A percentile compares a stretch with the other conserved stretches of the same genome.
Evolutionary conservation across 2,329 filamentous ascomycete species (phyloP).

Genomic region (Beauveria sp.): DNA sequence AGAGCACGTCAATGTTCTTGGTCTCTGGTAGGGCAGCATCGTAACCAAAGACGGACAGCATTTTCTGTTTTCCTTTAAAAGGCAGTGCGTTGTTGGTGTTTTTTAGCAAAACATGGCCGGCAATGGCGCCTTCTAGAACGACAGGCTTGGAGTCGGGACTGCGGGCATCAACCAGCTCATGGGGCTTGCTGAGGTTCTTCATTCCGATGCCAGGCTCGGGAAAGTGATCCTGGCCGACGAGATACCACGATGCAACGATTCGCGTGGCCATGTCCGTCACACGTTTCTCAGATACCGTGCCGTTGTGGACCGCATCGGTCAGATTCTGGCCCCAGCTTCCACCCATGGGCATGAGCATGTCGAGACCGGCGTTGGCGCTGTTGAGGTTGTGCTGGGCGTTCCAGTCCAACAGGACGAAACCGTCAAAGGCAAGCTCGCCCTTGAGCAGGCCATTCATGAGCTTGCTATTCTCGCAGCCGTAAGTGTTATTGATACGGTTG

Average conservation of each 20-base stretch:
- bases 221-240: slow-evolving; percentile 41
- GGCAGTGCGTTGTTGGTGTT: slow-evolving; percentile 59
- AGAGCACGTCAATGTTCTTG: slow-evolving; percentile 39
- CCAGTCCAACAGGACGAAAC: slow-evolving; percentile 65
- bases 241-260: slow-evolving; percentile 55
- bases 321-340: slow-evolving; percentile 59
- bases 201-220: slow-evolving; percentile 42
- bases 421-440: slow-evolving; percentile 55
- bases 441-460: slow-evolving; percentile 62
- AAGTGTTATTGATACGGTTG: slow-evolving; percentile 64
- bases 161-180: slow-evolving; percentile 41
- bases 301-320: slow-evolving; percentile 67
- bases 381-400: slow-evolving; percentile 53
- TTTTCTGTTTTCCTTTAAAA: slow-evolving; percentile 44
- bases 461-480: slow-evolving; percentile 66
- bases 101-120: slow-evolving; percentile 69
- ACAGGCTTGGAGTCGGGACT: slow-evolving; percentile 34
- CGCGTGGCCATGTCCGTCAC: slow-evolving; percentile 73
- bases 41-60: slow-evolving; percentile 54
- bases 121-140: slow-evolving; percentile 46
- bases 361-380: slow-evolving; percentile 50
- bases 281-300: slow-evolving; percentile 61
- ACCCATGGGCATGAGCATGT: slow-evolving; percentile 60
- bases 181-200: slow-evolving; percentile 50
- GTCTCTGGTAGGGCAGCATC: slow-evolving; percentile 49